These are phyloP conservation scores for Harringtonia aguacate DNA, from an alignment of 2,329 filamentous ascomycete genomes.

Conservation along the genomic window DNA sequence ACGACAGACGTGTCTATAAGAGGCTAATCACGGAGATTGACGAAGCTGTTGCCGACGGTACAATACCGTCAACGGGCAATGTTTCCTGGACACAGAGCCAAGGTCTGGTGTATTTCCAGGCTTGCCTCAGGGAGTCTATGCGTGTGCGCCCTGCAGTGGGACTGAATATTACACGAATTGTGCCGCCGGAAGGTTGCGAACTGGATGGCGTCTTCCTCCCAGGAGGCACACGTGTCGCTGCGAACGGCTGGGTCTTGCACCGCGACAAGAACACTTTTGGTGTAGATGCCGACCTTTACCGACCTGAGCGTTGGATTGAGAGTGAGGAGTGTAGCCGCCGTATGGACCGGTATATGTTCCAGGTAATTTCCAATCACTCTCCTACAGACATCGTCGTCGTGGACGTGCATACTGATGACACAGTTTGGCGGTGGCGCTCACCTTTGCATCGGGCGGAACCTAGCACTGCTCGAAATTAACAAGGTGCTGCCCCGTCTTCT, in stretches of 20 bases:
- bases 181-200: conserved; percentile 38
- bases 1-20: conserved; percentile 29
- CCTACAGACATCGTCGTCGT: too few relatives aligned
- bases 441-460: conserved; percentile 43
- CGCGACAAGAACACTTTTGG: conserved; percentile 38
- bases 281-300: conserved; percentile 36
- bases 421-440: conserved; percentile 44
- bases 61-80: conserved; percentile 27
- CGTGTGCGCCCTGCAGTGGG: conserved; percentile 44
- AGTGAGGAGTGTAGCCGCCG: conserved; percentile 28
- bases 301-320: conserved; percentile 44
- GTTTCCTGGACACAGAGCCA: conserved; percentile 38
- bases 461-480: conserved; percentile 46
- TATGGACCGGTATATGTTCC: conserved; percentile 47
- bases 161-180: conserved; percentile 40
- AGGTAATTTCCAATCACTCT: conserved; percentile 20
- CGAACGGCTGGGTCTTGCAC: conserved; percentile 44
- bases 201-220: conserved; percentile 40
- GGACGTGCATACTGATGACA: neutral
- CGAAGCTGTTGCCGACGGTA: conserved; percentile 23
- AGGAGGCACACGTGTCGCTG: conserved; percentile 39
- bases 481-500: conserved; percentile 46
- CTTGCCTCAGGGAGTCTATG: conserved; percentile 45
- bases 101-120: conserved; percentile 41
- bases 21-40: conserved; percentile 32